Conservation (phyloP, 768 basidiomycete genomes). For the Lactifluus subvellereus region DNA sequence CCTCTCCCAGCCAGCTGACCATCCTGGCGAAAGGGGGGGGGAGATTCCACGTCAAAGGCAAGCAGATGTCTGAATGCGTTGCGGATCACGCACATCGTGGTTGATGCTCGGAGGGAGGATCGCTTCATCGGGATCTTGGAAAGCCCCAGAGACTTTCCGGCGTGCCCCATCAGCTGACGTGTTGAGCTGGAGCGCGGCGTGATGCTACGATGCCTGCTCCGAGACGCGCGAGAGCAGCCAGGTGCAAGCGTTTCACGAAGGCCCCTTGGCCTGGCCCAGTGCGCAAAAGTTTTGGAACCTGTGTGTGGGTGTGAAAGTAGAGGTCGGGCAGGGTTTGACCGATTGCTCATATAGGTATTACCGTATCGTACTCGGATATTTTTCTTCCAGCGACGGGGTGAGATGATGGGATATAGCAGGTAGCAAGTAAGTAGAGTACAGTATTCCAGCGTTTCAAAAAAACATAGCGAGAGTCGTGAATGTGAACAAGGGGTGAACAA, state of each 20-base stretch:
- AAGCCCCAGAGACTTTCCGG: neutral
- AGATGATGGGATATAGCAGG: neutral
- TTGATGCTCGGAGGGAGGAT: too few relatives aligned
- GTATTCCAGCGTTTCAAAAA: conserved; percentile 6
- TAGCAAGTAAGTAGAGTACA: conserved; percentile 19
- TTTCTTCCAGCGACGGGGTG: conserved; percentile 18
- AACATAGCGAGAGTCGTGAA: neutral
- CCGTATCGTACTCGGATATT: conserved; percentile 22
- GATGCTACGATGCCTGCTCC: neutral
- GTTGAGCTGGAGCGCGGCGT: neutral
- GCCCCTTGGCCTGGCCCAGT: neutral
- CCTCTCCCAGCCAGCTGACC: neutral
- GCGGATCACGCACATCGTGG: neutral
- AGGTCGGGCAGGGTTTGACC: neutral
- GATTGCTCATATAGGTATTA: neutral
- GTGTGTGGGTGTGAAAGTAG: neutral
- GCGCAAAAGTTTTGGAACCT: neutral
- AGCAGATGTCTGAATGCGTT: neutral
- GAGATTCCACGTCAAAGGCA: neutral
- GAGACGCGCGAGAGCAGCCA: neutral
- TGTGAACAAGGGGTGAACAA: neutral
- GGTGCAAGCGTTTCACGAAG: neutral
- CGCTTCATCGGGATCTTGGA: neutral
- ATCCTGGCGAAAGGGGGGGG: neutral
- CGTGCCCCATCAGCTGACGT: neutral